phyloP scores from a whole-genome alignment of 306 rosid genomes.

The Lathyrus tuberosus region DNA sequence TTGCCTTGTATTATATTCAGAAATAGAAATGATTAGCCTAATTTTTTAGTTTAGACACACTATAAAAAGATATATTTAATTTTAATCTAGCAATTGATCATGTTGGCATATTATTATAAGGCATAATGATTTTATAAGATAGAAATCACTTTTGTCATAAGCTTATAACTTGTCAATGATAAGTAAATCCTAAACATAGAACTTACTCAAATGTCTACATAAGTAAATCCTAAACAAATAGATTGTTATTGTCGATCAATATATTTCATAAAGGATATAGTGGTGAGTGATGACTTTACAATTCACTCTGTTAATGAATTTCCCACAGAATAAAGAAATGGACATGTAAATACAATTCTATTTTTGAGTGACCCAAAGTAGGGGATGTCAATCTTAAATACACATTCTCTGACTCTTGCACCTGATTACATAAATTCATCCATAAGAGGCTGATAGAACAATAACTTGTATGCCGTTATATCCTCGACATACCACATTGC shows the following conservation, averaged over 20 bases:
- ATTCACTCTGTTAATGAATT: neutral
- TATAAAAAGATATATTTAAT: too few species aligned
- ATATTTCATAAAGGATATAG: neutral
- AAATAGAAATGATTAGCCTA: too few species aligned
- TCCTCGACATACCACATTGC: constrained; percentile 96
- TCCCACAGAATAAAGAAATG: neutral
- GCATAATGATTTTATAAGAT: too few species aligned
- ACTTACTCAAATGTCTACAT: too few species aligned
- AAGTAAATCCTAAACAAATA: too few species aligned
- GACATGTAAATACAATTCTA: neutral
- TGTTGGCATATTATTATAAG: too few species aligned
- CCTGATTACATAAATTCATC: constrained; percentile 49
- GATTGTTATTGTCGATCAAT: neutral
- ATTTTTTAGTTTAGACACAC: too few species aligned
- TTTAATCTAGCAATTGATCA: too few species aligned
- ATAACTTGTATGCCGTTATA: constrained; percentile 76
- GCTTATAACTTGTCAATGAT: too few species aligned
- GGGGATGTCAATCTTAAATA: constrained; percentile 11
- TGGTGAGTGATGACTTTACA: constrained; percentile 12
- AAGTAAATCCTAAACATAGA: too few species aligned
- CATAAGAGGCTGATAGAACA: constrained; percentile 70
- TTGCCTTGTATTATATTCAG: too few species aligned
- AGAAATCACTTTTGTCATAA: too few species aligned
- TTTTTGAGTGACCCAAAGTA: neutral
- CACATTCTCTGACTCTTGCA: constrained; percentile 1